A percentile compares a stretch with the other conserved stretches of the same genome.
Evolutionary conservation across 2,329 filamentous ascomycete species (phyloP).

Genomic region (Diatrype stigma): DNA sequence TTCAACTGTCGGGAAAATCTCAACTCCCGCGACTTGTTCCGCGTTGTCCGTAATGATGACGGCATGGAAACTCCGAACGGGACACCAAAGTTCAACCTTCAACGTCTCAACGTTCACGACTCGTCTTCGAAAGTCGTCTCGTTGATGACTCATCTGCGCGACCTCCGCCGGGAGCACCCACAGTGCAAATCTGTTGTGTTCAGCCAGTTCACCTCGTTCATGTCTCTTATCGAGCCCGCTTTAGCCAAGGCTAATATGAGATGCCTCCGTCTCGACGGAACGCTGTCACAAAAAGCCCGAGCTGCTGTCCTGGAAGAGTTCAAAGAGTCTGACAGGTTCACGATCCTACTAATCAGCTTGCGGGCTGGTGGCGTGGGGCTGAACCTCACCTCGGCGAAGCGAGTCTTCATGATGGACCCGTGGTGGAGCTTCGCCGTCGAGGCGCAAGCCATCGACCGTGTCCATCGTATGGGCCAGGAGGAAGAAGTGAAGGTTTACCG

Average conservation of each 20-base stretch:
- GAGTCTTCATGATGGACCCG: conserved; percentile 98
- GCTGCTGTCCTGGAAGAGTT: conserved; percentile 76
- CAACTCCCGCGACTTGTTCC: conserved; percentile 80
- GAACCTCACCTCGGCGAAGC: conserved; percentile 82
- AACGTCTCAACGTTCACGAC: conserved; percentile 56
- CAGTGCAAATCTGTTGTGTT: conserved; percentile 87
- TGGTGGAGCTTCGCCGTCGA: conserved; percentile 99
- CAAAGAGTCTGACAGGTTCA: conserved; percentile 54
- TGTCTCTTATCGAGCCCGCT: conserved; percentile 83
- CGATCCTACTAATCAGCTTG: conserved; percentile 77
- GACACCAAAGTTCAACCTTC: conserved; percentile 53
- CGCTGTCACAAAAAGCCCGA: conserved; percentile 80
- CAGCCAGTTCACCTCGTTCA: conserved; percentile 94
- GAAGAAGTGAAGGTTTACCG: conserved; percentile 79
- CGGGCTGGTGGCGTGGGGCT: conserved; percentile 90
- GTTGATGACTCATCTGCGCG: conserved; percentile 70
- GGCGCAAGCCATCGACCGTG: conserved; percentile 93
- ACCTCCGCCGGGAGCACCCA: conserved; percentile 61
- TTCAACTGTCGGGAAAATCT: conserved; percentile 87
- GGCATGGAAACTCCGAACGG: conserved; percentile 42
- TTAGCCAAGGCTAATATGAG: conserved; percentile 67
- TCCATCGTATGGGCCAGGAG: conserved; percentile 94
- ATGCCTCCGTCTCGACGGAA: conserved; percentile 85
- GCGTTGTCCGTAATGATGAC: conserved; percentile 78
- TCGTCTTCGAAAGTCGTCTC: conserved; percentile 88